Evolutionary conservation across 176 grass and related monocot species (phyloP), one percentile per base, ranked within the genome.

Genomic region (Eragrostis curvula): DNA sequence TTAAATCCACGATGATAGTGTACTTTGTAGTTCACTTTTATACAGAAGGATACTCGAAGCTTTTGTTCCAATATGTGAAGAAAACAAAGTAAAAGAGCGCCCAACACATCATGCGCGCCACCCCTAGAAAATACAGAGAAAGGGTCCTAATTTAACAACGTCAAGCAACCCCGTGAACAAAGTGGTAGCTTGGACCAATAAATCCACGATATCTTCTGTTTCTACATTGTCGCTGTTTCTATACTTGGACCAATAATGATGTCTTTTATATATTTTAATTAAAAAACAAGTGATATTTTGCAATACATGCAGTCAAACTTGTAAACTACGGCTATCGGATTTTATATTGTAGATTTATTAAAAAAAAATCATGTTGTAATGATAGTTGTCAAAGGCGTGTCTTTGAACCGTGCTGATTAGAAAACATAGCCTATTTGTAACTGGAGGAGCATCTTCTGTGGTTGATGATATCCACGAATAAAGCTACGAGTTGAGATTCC

Each of bases 391-490:
- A 65, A 78, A 49, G 17, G 44, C 9, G 17, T 25, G 5, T 20
- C 1, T n/a, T 30, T 2, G 2, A 47, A 42, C 12, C 24, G 14
- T 46, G 9, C 43, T 2, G 1, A 62, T 28, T 61, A 39, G 14
- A 44, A 60, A 45, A 77, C 10, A 47, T 60, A 0, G 41, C 12
- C 3, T 41, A 60, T 60, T 62, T 62, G 41, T 30, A 10, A 78
- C 58, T 63, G 23, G 58, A 62, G 15, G 15, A 29, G 74, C 41
- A 77, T 74, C 44, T 78, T n/a, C 43, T 46, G 6, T 47, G 70
- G 72, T 55, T 72, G 66, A 83, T 41, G 73, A 86, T 63, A 85
- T 73, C 72, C 49, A 51, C 53, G 21, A 81, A 44, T 63, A 75
- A 89, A 81, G 62, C 12, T 78, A 40, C 81, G 36, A 29, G 7